phyloP scores from a whole-genome alignment of 768 basidiomycete genomes.

The Leccinum uliginosum region DNA sequence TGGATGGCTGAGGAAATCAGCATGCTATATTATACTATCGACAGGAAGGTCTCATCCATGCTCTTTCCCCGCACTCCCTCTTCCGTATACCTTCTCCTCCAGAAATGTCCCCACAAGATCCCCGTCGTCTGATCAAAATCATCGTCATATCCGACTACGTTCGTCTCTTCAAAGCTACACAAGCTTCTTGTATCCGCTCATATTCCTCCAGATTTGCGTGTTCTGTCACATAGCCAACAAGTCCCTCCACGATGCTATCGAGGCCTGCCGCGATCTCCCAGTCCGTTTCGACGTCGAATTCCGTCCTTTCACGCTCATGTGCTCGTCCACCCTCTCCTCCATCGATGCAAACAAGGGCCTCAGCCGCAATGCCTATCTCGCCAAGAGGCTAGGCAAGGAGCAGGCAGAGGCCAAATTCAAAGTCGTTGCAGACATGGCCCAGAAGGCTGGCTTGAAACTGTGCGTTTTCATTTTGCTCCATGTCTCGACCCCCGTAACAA shows the following conservation, averaged over 20 bases:
- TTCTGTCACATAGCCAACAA: constrained; percentile 40
- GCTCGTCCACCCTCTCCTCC: constrained; percentile 15
- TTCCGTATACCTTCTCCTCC: background rate
- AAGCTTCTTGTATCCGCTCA: constrained; percentile 4
- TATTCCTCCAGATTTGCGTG: constrained; percentile 24
- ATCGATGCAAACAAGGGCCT: constrained; percentile 17
- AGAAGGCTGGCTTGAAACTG: constrained; percentile 26
- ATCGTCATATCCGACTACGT: constrained; percentile 35
- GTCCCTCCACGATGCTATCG: constrained; percentile 35
- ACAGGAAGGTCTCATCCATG: constrained; percentile 25
- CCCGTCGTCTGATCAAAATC: constrained; percentile 24
- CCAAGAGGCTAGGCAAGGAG: constrained; percentile 26
- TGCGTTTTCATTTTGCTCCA: constrained; percentile 2
- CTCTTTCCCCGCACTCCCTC: constrained; percentile 9
- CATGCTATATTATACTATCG: constrained; percentile 27
- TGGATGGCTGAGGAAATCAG: constrained; percentile 25
- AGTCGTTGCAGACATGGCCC: constrained; percentile 25
- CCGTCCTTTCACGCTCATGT: constrained; percentile 31
- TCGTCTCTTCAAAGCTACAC: constrained; percentile 11
- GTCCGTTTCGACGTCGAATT: constrained; percentile 34
- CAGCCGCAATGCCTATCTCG: constrained; percentile 22
- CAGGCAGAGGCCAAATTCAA: constrained; percentile 26
- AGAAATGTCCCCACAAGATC: constrained; percentile 19
- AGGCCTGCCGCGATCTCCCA: constrained; percentile 30
- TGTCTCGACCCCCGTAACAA: background rate